Base-by-base conservation (phyloP, 352 stramenopile genomes). In the Phytophthora sojae region DNA sequence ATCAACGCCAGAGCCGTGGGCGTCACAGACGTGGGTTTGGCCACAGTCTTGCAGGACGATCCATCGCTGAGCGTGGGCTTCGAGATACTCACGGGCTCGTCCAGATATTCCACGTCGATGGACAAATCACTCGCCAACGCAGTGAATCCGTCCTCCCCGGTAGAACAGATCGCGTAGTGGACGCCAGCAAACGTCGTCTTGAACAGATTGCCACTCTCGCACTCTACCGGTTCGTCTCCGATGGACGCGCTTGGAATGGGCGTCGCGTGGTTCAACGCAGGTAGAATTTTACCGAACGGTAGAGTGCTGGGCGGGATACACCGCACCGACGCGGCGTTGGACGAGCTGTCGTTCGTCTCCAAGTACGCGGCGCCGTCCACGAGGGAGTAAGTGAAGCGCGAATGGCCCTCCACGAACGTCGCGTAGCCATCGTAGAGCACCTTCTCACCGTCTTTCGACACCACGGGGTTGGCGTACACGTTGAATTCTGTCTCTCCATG, bases 401-500 rank as follows among this genome's bases (percentile, higher is more conserved):
- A 56, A 9, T 63, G 26, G 11, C 67, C 64, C 2, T 75, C 71
- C 21, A 75, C 19, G 37, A 78, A 77, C 6, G 61, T 73, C 21
- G 74, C 53, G 44, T 76, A 76, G 45, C 69, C 71, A n/a, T 80
- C 55, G 19, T 80, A 80, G 25, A 59, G 56, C 5, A 77, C 59
- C 0, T 54, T 61, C 1, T 44, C 15, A n/a, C 64, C 68, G n/a
- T 76, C 47, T 4, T 21, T 15, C 6, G 68, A 74, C 37, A 77
- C 60, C 2, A 74, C 61, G 6, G 73, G 68, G 11, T 61, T 77
- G 17, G 73, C 73, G 50, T 56, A 79, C 9, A 79, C 55, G 55
- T 79, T 59, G 49, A 79, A 79, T 25, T 76, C 54, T 6, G 54
- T 57, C 17, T 64, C 26, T 32, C 67, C 62, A 47, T 79, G 58